Percentiles rank a stretch among this genome's conserved stretches.
Conservation (phyloP, 2,329 filamentous ascomycete species). For the Fusarium sacchari region DNA sequence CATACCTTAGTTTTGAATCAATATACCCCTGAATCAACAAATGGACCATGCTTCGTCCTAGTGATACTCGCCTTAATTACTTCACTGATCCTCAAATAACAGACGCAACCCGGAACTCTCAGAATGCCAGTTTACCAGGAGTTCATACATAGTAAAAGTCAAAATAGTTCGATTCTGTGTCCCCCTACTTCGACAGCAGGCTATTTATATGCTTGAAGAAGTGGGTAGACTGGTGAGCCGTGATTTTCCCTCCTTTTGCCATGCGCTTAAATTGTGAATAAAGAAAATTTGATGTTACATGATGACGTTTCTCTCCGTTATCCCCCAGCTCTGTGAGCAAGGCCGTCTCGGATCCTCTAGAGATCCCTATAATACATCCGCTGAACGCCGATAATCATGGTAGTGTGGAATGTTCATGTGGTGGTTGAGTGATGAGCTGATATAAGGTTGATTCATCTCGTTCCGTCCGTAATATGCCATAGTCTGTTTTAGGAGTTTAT, state of each 20-base stretch:
- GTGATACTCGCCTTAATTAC: background rate
- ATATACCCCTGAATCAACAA: conserved; percentile 22
- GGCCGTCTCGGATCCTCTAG: conserved; percentile 21
- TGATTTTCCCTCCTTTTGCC: conserved; percentile 26
- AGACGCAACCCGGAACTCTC: background rate
- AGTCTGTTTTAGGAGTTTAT: background rate
- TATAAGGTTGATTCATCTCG: conserved; percentile 3
- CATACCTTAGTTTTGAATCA: conserved; percentile 3
- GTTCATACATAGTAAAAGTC: background rate
- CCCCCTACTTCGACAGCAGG: conserved; percentile 9
- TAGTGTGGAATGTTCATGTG: conserved; percentile 34
- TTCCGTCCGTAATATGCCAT: background rate
- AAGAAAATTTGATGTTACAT: conserved; percentile 40
- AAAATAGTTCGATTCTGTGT: conserved; percentile 27
- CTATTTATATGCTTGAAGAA: conserved; percentile 1
- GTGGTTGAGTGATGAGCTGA: conserved; percentile 32
- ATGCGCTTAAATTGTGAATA: conserved; percentile 18
- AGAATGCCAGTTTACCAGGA: background rate
- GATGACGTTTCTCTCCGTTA: conserved; percentile 19
- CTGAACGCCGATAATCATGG: conserved; percentile 44
- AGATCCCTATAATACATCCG: conserved; percentile 45
- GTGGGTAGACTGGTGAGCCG: conserved; percentile 9
- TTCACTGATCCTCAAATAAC: background rate
- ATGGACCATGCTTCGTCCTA: background rate
- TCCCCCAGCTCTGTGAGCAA: conserved; percentile 19